phyloP scores from a whole-genome alignment of 2,329 filamentous ascomycete species.

The Hypoxylon sp. region DNA sequence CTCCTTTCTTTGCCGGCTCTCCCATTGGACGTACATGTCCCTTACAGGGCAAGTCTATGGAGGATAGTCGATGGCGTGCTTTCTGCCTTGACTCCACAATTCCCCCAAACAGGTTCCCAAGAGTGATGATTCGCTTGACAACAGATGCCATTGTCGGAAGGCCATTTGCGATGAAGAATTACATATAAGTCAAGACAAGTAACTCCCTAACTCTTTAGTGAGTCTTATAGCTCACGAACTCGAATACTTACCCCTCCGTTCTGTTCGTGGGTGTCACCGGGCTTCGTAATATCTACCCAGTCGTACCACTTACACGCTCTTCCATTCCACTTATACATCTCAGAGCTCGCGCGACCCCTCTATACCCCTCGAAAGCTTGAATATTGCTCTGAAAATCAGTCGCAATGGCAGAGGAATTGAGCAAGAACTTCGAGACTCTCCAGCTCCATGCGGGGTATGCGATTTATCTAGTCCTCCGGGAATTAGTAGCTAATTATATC shows the following conservation, averaged over 20 bases:
- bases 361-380: constrained; percentile 4
- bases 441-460: constrained; percentile 87
- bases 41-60: constrained; percentile 28
- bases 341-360: constrained; percentile 1
- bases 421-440: constrained; percentile 83
- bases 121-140: constrained; percentile 29
- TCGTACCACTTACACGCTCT: constrained; percentile 14
- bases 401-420: constrained; percentile 63
- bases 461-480: constrained; percentile 4
- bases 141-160: constrained; percentile 30
- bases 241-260: constrained; percentile 6
- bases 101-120: constrained; percentile 21
- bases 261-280: not conserved
- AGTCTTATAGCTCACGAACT: constrained; percentile 19
- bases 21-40: constrained; percentile 14
- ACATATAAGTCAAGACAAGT: constrained; percentile 28
- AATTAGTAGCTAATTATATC: constrained; percentile 24
- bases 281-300: constrained; percentile 27
- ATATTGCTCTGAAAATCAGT: constrained; percentile 12
- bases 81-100: constrained; percentile 34
- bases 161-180: constrained; percentile 11
- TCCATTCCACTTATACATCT: constrained; percentile 16
- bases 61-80: constrained; percentile 44
- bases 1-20: constrained; percentile 2
- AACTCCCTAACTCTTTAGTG: constrained; percentile 22